A percentile compares a stretch with the other conserved stretches of the same genome.
Evolutionary conservation across 352 stramenopile species (phyloP).

Genomic region (Aphanomyces euteiches): DNA sequence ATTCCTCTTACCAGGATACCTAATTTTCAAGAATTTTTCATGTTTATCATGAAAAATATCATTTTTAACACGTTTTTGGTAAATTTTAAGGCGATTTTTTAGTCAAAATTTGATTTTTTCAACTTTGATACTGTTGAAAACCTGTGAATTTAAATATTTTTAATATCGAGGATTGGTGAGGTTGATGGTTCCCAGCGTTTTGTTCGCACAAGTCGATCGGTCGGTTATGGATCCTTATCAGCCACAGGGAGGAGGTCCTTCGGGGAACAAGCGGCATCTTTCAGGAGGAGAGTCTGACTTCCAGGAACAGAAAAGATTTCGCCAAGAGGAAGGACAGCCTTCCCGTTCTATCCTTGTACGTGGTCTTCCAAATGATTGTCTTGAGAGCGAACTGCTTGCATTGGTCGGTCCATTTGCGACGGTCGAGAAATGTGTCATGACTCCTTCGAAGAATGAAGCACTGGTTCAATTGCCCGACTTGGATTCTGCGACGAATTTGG

Average conservation of each 20-base stretch:
- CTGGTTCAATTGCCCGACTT: constrained; percentile 77
- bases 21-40: too few species aligned
- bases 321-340: constrained; percentile 13
- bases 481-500: constrained; percentile 58
- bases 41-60: too few species aligned
- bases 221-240: constrained; percentile 7
- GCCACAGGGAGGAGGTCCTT: neutral
- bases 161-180: too few species aligned
- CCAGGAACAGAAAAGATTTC: constrained; percentile 8
- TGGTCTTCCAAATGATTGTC: constrained; percentile 63
- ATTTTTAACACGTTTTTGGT: too few species aligned
- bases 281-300: neutral
- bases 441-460: constrained; percentile 67
- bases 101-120: too few species aligned
- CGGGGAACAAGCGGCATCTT: constrained; percentile 3
- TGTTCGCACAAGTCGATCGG: neutral
- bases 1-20: too few species aligned
- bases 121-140: too few species aligned
- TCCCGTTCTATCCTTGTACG: constrained; percentile 64
- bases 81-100: too few species aligned
- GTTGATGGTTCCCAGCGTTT: neutral
- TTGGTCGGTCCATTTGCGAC: constrained; percentile 77
- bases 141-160: too few species aligned
- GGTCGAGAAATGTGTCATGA: constrained; percentile 74
- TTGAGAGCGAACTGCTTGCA: constrained; percentile 78